Base-by-base conservation (phyloP, 2,329 filamentous ascomycete species). In the Ascochyta koolunga region DNA sequence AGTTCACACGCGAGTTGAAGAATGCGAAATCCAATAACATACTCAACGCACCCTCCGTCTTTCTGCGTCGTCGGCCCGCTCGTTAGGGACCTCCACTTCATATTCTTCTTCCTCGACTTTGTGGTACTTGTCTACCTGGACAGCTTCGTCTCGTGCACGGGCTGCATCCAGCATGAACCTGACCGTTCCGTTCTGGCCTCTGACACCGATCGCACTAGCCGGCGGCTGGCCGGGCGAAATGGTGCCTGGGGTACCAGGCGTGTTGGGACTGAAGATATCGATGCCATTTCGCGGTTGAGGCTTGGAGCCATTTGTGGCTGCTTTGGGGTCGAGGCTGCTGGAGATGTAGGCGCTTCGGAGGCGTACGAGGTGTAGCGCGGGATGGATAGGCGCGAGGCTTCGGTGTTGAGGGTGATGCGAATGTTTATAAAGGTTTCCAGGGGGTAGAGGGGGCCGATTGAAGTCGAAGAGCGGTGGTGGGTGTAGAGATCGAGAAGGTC, bases 401-500 rank as follows among this genome's bases (percentile, higher is more conserved):
- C 89, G 66, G 90, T 85, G 74, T 98, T 97, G 58, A 97, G 82
- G 21, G 85, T 82, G 59, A 98, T 96, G 70, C 95, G 91, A 64
- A 96, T 86, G 60, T 89, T 86, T 69, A 98, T 90, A 71, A 96
- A 93, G 48, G 83, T 83, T 62, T 93, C 88, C 37, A 93, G 81
- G 40, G 88, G 84, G 74, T 91, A 89, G 41, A 84, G 79, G 15
- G 83, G 80, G 6, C 92, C 93, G 18, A 96, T 80, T 44, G 88
- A 86, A 29, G 92, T 96, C 45, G 83, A 81, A 61, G 85, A 84
- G 49, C 86, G 85, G 70, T 96, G 89, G 68, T 96, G 90, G 0
- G 91, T 95, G 74, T 97, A 98, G 2, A 98, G 83, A 68, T 99
- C 93, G 22, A 98, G 83, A 0, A 97, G 82, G 69, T 98, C 95